Evolutionary conservation across 2,329 filamentous ascomycete genomes (phyloP).

Genomic region (Fusarium papillatum): DNA sequence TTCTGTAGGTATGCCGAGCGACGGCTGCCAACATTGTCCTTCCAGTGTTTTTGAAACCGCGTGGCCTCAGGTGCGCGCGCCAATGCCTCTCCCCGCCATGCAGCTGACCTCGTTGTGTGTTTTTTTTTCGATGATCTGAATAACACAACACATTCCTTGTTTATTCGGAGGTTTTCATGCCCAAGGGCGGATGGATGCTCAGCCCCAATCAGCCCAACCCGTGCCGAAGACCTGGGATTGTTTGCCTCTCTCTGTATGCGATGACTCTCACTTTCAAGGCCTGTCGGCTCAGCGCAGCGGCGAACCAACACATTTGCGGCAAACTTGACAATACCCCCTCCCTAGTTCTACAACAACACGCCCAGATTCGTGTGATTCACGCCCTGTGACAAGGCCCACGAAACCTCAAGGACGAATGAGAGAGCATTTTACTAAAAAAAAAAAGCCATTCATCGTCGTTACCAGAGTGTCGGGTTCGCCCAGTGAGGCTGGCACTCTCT

Average conservation of each 20-base stretch:
- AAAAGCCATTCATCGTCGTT: not conserved
- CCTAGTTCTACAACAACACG: not conserved
- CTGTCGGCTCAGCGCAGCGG: not conserved
- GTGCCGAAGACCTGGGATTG: constrained; percentile 2
- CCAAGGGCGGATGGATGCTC: not conserved
- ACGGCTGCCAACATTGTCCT: not conserved
- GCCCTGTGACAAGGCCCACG: constrained; percentile 6
- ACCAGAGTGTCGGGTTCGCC: not conserved
- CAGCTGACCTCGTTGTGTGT: not conserved
- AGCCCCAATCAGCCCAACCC: not conserved
- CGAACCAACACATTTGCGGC: not conserved
- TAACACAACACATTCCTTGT: not conserved
- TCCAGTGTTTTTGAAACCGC: not conserved
- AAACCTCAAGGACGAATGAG: not conserved
- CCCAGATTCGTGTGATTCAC: constrained; percentile 13
- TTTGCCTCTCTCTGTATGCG: constrained; percentile 7
- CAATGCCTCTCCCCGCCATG: not conserved
- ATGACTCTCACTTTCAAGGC: not conserved
- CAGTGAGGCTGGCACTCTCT: not conserved
- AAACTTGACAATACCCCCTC: not conserved
- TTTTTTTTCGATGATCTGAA: not conserved
- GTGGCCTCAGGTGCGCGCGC: not conserved
- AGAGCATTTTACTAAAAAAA: not conserved
- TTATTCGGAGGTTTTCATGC: not conserved
- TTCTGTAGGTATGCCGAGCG: not conserved